A percentile compares a stretch with the other conserved stretches of the same genome.
phyloP scores from a whole-genome alignment of 202 grass and related monocot genomes.

The Schoenoplectus tabernaemontani region DNA sequence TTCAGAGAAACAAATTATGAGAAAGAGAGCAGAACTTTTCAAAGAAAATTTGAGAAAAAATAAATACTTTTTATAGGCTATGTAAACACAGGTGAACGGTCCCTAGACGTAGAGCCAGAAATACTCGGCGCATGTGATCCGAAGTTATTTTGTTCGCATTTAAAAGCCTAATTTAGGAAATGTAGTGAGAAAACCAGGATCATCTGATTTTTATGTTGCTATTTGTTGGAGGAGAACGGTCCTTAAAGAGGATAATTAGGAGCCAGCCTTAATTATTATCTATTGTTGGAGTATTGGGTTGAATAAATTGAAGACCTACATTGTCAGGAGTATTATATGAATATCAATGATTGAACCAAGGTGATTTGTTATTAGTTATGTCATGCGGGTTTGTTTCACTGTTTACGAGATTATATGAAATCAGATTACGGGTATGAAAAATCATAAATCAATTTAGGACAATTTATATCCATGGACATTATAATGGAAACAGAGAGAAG shows the following conservation, averaged over 20 bases:
- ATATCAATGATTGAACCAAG: background rate
- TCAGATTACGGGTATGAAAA: no score
- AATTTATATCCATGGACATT: no score
- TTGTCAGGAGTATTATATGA: background rate
- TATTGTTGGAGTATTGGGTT: background rate
- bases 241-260: background rate
- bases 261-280: background rate
- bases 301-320: background rate
- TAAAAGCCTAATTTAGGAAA: conserved; percentile 10
- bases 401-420: no score
- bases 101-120: background rate
- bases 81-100: background rate
- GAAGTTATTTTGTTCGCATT: background rate
- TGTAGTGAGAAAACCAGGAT: background rate
- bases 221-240: background rate
- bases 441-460: no score
- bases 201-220: conserved; percentile 14
- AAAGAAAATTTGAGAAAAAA: background rate
- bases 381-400: no score
- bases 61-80: conserved; percentile 1
- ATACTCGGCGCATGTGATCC: background rate
- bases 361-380: no score
- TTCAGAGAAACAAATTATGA: background rate
- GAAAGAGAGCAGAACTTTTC: background rate
- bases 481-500: no score